Evolutionary conservation across 371 early-diverging fungal genomes (phyloP).

Genomic region (Rhizopus arrhizus): DNA sequence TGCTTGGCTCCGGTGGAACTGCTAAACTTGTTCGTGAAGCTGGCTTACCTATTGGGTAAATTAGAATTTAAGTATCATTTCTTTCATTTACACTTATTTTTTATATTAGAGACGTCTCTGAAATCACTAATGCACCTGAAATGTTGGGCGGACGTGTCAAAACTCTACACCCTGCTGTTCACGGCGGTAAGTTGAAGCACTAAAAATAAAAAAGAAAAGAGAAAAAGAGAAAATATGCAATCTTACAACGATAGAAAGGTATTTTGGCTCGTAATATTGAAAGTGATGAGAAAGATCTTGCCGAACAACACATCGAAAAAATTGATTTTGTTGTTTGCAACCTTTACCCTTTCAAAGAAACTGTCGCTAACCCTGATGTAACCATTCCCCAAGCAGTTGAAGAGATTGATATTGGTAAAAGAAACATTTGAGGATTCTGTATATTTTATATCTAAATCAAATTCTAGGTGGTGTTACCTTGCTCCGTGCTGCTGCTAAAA

Average conservation of each 20-base stretch:
- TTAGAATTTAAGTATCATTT: background rate
- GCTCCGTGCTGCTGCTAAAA: conserved; percentile 97
- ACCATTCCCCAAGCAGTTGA: conserved; percentile 95
- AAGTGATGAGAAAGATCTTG: conserved; percentile 86
- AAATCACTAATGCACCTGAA: conserved; percentile 96
- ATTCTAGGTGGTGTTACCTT: conserved; percentile 90
- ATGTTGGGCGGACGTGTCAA: conserved; percentile 99
- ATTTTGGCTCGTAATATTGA: conserved; percentile 92
- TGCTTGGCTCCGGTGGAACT: conserved; percentile 96
- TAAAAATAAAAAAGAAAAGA: background rate
- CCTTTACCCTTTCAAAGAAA: conserved; percentile 96
- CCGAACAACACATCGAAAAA: conserved; percentile 84
- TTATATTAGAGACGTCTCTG: conserved; percentile 84
- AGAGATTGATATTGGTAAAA: conserved; percentile 93
- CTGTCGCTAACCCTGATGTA: conserved; percentile 84
- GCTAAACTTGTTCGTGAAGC: conserved; percentile 87
- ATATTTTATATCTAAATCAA: background rate
- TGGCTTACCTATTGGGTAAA: conserved; percentile 86
- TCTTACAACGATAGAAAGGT: conserved; percentile 31
- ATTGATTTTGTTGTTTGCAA: conserved; percentile 97
- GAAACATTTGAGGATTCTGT: background rate
- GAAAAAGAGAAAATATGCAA: background rate
- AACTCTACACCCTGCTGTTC: conserved; percentile 97
- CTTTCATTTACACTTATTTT: background rate
- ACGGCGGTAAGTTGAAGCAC: conserved; percentile 71